phyloP scores from a whole-genome alignment of 2,329 filamentous ascomycete species.

The Fusarium ambrosium region DNA sequence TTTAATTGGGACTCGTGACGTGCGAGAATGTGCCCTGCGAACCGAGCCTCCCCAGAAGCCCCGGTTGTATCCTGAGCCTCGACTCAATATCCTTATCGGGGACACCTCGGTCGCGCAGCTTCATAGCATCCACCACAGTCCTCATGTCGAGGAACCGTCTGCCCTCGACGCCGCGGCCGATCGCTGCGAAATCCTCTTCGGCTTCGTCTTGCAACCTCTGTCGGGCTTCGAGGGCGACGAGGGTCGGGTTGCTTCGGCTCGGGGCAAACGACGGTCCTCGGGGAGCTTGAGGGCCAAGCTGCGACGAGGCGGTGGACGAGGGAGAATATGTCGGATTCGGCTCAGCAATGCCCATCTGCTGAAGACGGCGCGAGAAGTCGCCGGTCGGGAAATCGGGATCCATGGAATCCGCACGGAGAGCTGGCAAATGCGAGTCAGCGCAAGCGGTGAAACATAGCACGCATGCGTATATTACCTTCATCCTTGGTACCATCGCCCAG shows the following conservation, averaged over 20 bases:
- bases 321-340: slow-evolving; percentile 68
- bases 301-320: slow-evolving; percentile 60
- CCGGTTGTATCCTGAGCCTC: slow-evolving; percentile 59
- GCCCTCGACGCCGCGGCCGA: slow-evolving; percentile 52
- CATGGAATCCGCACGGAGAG: slow-evolving; percentile 55
- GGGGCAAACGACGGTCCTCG: slow-evolving; percentile 49
- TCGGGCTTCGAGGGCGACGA: slow-evolving; percentile 65
- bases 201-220: slow-evolving; percentile 59
- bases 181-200: slow-evolving; percentile 59
- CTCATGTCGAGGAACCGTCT: slow-evolving; percentile 63
- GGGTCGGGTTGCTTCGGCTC: slow-evolving; percentile 58
- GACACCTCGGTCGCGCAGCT: slow-evolving; percentile 58
- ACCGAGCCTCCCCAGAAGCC: slow-evolving; percentile 62
- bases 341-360: slow-evolving; percentile 67
- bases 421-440: slow-evolving; percentile 47
- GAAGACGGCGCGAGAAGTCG: slow-evolving; percentile 66
- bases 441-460: neutral
- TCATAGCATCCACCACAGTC: slow-evolving; percentile 62
- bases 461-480: slow-evolving; percentile 32
- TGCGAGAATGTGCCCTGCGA: slow-evolving; percentile 56
- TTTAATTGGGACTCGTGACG: slow-evolving; percentile 47
- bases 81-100: slow-evolving; percentile 60
- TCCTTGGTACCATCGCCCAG: slow-evolving; percentile 32
- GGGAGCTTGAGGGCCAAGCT: slow-evolving; percentile 38
- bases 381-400: slow-evolving; percentile 58